Evolutionary conservation across 495 filamentous ascomycete genomes (phyloP).

Genomic region (Penicillium pulvis): DNA sequence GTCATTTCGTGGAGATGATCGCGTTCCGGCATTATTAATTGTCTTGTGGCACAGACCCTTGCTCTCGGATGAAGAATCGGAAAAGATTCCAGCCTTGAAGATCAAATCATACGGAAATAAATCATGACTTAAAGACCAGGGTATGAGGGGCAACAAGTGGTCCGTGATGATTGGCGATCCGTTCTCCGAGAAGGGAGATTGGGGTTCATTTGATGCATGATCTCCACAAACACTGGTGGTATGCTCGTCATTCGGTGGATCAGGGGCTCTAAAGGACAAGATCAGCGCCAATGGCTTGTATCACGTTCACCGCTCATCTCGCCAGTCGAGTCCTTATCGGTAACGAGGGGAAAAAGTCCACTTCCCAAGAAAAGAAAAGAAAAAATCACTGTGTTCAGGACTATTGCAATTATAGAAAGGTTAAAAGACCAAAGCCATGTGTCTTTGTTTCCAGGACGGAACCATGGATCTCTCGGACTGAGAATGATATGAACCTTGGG

Average conservation of each 20-base stretch:
- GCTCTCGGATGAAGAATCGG: neutral
- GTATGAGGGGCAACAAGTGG: slow-evolving; percentile 16
- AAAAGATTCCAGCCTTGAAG: neutral
- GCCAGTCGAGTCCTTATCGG: slow-evolving; percentile 16
- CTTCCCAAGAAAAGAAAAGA: neutral
- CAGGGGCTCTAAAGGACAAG: slow-evolving; percentile 29
- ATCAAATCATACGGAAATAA: neutral
- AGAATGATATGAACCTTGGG: slow-evolving; percentile 15
- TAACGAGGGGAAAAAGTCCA: neutral
- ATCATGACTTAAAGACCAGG: neutral
- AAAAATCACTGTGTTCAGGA: neutral
- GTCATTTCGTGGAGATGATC: slow-evolving; percentile 10
- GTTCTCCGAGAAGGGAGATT: slow-evolving; percentile 12
- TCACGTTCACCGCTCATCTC: slow-evolving; percentile 35
- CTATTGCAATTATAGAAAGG: neutral
- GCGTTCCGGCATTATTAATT: neutral
- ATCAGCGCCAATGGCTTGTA: slow-evolving; percentile 27
- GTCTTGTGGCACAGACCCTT: neutral
- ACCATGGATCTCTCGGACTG: slow-evolving; percentile 7
- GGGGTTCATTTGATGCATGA: slow-evolving; percentile 26
- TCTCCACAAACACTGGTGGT: slow-evolving; percentile 23
- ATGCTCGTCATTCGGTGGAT: slow-evolving; percentile 38
- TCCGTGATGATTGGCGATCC: slow-evolving; percentile 20
- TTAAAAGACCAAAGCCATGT: neutral
- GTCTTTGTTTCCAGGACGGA: neutral